Base-by-base conservation (phyloP, 129 eudicot species). In the Centella asiatica region DNA sequence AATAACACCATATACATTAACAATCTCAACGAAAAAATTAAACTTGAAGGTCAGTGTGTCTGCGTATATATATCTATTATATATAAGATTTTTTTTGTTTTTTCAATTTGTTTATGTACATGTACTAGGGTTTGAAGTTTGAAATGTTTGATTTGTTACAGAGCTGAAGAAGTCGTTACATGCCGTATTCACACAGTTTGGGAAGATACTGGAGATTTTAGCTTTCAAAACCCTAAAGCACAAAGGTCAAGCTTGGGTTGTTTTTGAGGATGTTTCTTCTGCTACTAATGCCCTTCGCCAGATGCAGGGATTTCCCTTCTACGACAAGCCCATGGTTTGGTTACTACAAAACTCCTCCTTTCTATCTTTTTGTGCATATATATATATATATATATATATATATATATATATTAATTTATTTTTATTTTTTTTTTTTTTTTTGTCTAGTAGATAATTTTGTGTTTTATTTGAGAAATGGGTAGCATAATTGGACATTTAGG, bases 221-320 rank as follows among this genome's bases (percentile, higher is more conserved):
- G 99, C 96, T 14, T 92, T 92, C 69, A 92, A 92, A 79, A 92
- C 96, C 78, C 87, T 92, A 65, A 92, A 87, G 61, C 96, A 84
- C 60, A 87, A 84, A 57, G 99, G 99, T 11, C 96, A 92, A 72
- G 99, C 99, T 17, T 92, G 99, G 99, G 96, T 92, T 74, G 85
- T 87, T 45, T 92, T 92, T 44, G 95, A 87, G 55, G 95, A 92
- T 9, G 86, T 65, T 58, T 71, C 92, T 9, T 74, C 85, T 13
- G 95, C 95, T 31, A 61, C 86, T 7, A 78, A 67, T 65, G 96
- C 99, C 0, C 52, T 92, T 27, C 83, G 81, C 8, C 87, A 92
- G 70, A 87, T 92, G 99, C 99, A 92, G 70, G 88, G 84, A 1
- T 92, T 92, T 58, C 99, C 99, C 2, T 92, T 92, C 76, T 88